Evolutionary conservation across 768 basidiomycete species (phyloP).

Genomic region (Russula dissimulans): DNA sequence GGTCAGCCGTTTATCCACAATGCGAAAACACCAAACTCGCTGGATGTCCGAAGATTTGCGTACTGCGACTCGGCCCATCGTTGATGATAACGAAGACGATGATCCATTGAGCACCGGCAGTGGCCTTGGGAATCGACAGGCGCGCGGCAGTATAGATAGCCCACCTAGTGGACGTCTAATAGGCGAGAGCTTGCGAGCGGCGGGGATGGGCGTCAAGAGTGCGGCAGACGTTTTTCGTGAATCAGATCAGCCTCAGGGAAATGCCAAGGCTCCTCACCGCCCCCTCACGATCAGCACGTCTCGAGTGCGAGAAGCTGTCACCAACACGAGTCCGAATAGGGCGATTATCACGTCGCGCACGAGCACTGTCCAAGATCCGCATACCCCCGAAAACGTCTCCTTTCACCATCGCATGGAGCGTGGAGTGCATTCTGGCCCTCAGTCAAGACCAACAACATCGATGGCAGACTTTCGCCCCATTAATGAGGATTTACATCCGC

Average conservation of each 20-base stretch:
- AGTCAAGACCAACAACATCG: constrained; percentile 25
- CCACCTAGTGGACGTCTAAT: constrained; percentile 51
- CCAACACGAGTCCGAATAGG: neutral
- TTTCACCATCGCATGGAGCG: constrained; percentile 7
- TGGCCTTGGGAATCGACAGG: constrained; percentile 40
- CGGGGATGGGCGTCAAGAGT: constrained; percentile 43
- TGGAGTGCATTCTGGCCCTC: constrained; percentile 13
- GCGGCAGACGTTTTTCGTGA: constrained; percentile 31
- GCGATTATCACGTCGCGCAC: constrained; percentile 3
- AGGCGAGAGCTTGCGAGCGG: constrained; percentile 61
- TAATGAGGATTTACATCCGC: constrained; percentile 24
- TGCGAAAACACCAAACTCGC: constrained; percentile 41
- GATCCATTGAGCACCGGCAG: constrained; percentile 14
- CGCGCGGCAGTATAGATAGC: constrained; percentile 64
- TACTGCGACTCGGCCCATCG: constrained; percentile 19
- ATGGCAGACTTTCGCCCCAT: constrained; percentile 26
- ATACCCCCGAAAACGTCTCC: constrained; percentile 18
- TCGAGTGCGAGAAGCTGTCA: neutral
- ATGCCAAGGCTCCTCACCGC: neutral
- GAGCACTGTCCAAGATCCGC: constrained; percentile 10
- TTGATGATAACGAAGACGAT: constrained; percentile 24
- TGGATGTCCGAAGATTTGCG: constrained; percentile 45
- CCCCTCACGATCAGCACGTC: neutral
- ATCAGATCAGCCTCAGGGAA: neutral
- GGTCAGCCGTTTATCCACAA: constrained; percentile 34